These are phyloP conservation scores for Oemleria cerasiformis DNA, from an alignment of 306 rosid genomes.

Conservation along the genomic window DNA sequence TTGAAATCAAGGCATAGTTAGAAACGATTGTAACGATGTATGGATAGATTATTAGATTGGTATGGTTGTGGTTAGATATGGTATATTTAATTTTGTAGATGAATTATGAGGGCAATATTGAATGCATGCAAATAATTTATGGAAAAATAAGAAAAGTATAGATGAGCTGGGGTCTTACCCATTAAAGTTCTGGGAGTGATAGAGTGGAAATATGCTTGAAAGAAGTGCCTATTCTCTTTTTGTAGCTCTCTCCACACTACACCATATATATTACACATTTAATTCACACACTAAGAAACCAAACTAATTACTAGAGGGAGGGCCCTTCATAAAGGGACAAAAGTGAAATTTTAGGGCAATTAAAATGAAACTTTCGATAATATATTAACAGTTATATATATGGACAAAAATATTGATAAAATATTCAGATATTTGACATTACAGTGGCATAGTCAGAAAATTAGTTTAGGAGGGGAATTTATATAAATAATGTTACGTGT, in stretches of 20 bases:
- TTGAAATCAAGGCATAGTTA: neutral
- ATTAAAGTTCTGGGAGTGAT: slow-evolving; percentile 39
- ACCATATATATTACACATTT: neutral
- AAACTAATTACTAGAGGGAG: neutral
- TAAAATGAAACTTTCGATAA: too few relatives aligned
- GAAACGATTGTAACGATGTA: too few relatives aligned
- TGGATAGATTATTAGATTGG: too few relatives aligned
- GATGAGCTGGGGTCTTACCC: slow-evolving; percentile 38
- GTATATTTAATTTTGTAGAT: neutral
- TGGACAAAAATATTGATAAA: too few relatives aligned
- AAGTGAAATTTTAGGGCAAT: too few relatives aligned
- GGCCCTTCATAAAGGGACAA: too few relatives aligned
- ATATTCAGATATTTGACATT: too few relatives aligned
- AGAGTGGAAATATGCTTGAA: slow-evolving; percentile 62
- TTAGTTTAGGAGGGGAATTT: too few relatives aligned
- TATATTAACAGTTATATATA: too few relatives aligned
- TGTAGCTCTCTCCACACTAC: slow-evolving; percentile 94
- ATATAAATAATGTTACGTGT: too few relatives aligned
- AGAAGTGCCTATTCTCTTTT: slow-evolving; percentile 82
- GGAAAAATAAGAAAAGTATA: neutral
- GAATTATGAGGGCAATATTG: slow-evolving; percentile 1
- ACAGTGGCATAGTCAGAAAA: too few relatives aligned
- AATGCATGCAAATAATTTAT: slow-evolving; percentile 7
- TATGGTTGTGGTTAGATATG: neutral
- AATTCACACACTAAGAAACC: neutral